Conservation (phyloP, 1,139 yeast genomes). For the Martiniozyma asiatica region DNA sequence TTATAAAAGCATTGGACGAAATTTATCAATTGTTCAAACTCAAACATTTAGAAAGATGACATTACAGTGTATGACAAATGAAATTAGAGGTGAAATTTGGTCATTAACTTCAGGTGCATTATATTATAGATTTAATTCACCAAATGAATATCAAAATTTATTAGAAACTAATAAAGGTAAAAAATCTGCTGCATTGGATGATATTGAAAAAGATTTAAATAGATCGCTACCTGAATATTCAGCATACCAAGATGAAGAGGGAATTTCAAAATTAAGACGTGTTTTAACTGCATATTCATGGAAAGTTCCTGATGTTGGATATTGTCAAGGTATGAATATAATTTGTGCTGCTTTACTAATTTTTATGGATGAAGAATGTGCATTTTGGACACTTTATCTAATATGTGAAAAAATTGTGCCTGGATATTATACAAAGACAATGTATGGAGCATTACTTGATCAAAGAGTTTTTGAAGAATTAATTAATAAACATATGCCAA, state of each 20-base stretch:
- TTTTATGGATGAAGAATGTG: conserved; percentile 94
- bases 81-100: conserved; percentile 94
- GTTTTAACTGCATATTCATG: conserved; percentile 92
- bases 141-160: conserved; percentile 45
- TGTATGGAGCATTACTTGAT: conserved; percentile 93
- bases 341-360: conserved; percentile 89
- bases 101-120: conserved; percentile 84
- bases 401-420: conserved; percentile 82
- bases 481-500: conserved; percentile 83
- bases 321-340: conserved; percentile 98
- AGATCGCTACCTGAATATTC: conserved; percentile 93
- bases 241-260: conserved; percentile 80
- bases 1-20: conserved; percentile 73
- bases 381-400: conserved; percentile 83
- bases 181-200: conserved; percentile 78
- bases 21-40: conserved; percentile 61
- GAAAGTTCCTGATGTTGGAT: conserved; percentile 96
- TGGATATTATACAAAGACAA: conserved; percentile 92
- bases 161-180: conserved; percentile 51
- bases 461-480: conserved; percentile 88
- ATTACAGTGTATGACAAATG: conserved; percentile 76
- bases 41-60: conserved; percentile 70
- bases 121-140: conserved; percentile 54
- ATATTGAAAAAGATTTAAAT: conserved; percentile 90
- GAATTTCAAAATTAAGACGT: conserved; percentile 71